A percentile compares a stretch with the other conserved stretches of the same genome.
These are phyloP conservation scores for Phytophthora podocarpi DNA, from an alignment of 352 stramenopile genomes.

Conservation along the genomic window DNA sequence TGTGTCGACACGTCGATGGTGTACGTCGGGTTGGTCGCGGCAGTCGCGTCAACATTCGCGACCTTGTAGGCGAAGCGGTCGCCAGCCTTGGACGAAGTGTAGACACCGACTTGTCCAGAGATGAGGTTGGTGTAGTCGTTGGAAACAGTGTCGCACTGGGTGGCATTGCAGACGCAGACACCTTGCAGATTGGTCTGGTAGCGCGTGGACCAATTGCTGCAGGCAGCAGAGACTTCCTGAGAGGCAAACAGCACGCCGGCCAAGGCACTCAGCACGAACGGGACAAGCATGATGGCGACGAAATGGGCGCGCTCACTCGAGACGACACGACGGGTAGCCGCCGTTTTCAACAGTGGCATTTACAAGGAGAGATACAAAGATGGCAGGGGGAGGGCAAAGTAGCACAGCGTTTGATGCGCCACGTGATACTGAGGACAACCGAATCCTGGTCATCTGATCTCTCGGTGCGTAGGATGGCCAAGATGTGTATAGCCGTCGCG, in stretches of 20 bases:
- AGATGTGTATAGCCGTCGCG: slow-evolving; percentile 14
- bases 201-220: slow-evolving; percentile 51
- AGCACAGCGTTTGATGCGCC: neutral
- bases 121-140: slow-evolving; percentile 52
- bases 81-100: slow-evolving; percentile 50
- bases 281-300: slow-evolving; percentile 17
- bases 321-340: too few species aligned
- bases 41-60: slow-evolving; percentile 27
- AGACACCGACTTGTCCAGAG: slow-evolving; percentile 47
- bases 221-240: slow-evolving; percentile 20
- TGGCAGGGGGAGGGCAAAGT: neutral
- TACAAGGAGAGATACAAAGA: neutral
- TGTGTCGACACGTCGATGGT: slow-evolving; percentile 53
- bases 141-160: slow-evolving; percentile 56
- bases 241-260: slow-evolving; percentile 6
- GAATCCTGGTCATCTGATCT: slow-evolving; percentile 22
- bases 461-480: slow-evolving; percentile 31
- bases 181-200: slow-evolving; percentile 54
- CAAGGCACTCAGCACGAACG: slow-evolving; percentile 5
- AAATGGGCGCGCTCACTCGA: too few species aligned
- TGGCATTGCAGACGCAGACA: slow-evolving; percentile 60
- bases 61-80: slow-evolving; percentile 56
- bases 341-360: slow-evolving; percentile 5
- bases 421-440: slow-evolving; percentile 4
- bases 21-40: slow-evolving; percentile 39